Percentiles rank a stretch among this genome's conserved stretches.
Conservation (phyloP, 805 yeast species). For the Lipomyces kockii region DNA sequence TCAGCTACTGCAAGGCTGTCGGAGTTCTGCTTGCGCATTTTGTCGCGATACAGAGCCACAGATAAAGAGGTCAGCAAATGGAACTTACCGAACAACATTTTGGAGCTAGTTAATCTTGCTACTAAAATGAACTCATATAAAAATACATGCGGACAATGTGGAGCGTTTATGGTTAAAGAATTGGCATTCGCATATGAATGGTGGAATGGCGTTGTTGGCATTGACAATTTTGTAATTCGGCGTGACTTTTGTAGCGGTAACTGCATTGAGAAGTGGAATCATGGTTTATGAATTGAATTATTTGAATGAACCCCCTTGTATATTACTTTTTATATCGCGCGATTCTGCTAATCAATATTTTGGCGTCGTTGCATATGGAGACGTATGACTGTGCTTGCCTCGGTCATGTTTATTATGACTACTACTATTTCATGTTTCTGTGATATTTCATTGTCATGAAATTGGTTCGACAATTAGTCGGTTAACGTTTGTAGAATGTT, state of each 20-base stretch:
- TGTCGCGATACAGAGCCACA: slow-evolving; percentile 36
- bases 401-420: neutral
- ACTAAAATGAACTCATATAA: slow-evolving; percentile 24
- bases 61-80: slow-evolving; percentile 36
- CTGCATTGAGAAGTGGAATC: slow-evolving; percentile 27
- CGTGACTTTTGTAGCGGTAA: slow-evolving; percentile 38
- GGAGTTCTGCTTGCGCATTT: slow-evolving; percentile 36
- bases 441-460: too few relatives aligned
- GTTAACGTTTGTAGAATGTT: too few relatives aligned
- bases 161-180: slow-evolving; percentile 38
- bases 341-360: neutral
- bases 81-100: slow-evolving; percentile 27
- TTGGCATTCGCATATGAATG: slow-evolving; percentile 43
- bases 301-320: neutral
- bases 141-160: slow-evolving; percentile 44
- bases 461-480: too few relatives aligned
- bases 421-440: too few relatives aligned
- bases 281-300: neutral
- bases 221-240: slow-evolving; percentile 30
- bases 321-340: neutral
- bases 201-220: slow-evolving; percentile 43
- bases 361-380: neutral
- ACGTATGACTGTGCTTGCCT: neutral
- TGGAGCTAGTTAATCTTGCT: slow-evolving; percentile 32
- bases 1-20: slow-evolving; percentile 7